Percentiles rank a stretch among this genome's conserved stretches.
phyloP scores from a whole-genome alignment of 2,329 filamentous ascomycete genomes.

The Westerdykella sp. region DNA sequence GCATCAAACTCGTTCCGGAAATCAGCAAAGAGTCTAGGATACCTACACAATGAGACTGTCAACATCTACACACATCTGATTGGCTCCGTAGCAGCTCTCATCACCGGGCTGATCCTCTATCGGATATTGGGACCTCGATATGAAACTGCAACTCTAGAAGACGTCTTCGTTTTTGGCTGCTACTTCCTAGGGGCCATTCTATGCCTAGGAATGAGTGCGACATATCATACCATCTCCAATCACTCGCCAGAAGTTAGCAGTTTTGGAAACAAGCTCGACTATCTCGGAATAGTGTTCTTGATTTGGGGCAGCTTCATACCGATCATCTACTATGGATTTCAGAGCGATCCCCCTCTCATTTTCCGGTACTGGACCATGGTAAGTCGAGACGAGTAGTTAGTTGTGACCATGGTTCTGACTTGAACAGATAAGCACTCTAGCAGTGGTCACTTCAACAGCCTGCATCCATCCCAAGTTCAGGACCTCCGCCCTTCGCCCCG shows the following conservation, averaged over 20 bases:
- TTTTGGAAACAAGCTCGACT: constrained; percentile 90
- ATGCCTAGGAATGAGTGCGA: constrained; percentile 51
- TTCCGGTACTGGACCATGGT: constrained; percentile 70
- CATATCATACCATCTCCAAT: constrained; percentile 78
- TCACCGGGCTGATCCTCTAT: constrained; percentile 19
- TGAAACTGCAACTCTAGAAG: constrained; percentile 29
- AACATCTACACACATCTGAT: constrained; percentile 68
- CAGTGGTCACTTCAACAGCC: constrained; percentile 66
- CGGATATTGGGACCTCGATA: constrained; percentile 24
- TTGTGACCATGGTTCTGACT: not conserved
- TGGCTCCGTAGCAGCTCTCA: constrained; percentile 22
- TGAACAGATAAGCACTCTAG: constrained; percentile 67
- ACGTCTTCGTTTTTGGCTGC: constrained; percentile 34
- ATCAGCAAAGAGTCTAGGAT: constrained; percentile 53
- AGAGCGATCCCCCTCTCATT: constrained; percentile 59
- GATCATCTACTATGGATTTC: constrained; percentile 58
- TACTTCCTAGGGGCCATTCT: constrained; percentile 38
- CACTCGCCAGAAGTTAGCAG: constrained; percentile 72
- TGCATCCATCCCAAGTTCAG: constrained; percentile 79
- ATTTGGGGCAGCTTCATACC: constrained; percentile 91
- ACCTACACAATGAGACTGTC: constrained; percentile 63
- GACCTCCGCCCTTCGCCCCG: constrained; percentile 74
- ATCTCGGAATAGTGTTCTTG: constrained; percentile 84
- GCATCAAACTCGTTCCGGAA: constrained; percentile 54
- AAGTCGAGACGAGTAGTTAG: not conserved